Evolutionary conservation across 495 filamentous ascomycete species (phyloP), one percentile per base, ranked within the genome.

Genomic region (Aspergillus avenaceus): DNA sequence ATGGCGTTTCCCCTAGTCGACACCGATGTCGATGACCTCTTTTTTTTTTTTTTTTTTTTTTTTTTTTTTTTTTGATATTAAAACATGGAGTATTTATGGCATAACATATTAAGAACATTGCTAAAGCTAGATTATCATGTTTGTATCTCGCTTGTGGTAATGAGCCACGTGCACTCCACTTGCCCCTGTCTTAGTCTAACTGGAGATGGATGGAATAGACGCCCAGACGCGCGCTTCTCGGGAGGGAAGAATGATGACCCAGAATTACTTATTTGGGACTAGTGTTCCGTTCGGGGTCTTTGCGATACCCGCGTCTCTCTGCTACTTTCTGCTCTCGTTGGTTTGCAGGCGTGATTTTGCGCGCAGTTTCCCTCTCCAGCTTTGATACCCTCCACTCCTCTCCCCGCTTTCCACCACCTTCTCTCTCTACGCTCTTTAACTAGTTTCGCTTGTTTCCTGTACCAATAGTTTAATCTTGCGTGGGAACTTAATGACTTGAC

Each of bases 331-430:
- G 60, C 52, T 67, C 61, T 55, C 47, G 59, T 50, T 43, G 43
- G 37, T 49, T 53, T 53, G 45, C 44, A 56, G 55, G 52, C 57
- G 62, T 63, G 57, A 63, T 51, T 64, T 69, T 61, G 63, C 64
- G 69, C 64, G 65, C 61, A 62, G 51, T 66, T 50, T 50, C 54
- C 55, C 79, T 86, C 65, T 89, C 84, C 67, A 90, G 86, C 57
- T 71, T 72, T 58, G 91, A 87, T 58, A 83, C 68, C 55, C 76
- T 66, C 63, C 73, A 65, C 55, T 71, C 75, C 80, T 76, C 50
- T 75, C 71, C 50, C 40, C 47, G 25, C 49, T 55, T 56, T 69
- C 67, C 14, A 71, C 73, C 19, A 61, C 59, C 22, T 66, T 61
- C 37, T 68, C 55, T 58, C 53, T 52, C 49, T 44, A 47, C 57